Conservation (phyloP, 2,329 filamentous ascomycete species). For the Xylariaceae sp. region DNA sequence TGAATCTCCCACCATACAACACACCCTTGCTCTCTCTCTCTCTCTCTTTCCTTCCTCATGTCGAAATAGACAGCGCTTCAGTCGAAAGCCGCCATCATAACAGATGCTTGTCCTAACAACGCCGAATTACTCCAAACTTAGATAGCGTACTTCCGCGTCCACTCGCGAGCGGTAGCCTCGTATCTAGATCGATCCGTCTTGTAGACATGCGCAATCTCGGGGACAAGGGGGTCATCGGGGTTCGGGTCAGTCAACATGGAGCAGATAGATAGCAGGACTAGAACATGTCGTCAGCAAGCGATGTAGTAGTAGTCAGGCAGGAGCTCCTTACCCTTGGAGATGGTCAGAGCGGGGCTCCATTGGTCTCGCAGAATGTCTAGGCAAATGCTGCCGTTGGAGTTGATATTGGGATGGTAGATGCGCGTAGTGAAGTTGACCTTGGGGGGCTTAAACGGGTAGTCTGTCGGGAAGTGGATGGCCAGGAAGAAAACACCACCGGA, state of each 20-base stretch:
- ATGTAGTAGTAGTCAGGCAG: neutral
- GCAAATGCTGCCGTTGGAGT: conserved; percentile 99
- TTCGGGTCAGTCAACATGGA: conserved; percentile 99
- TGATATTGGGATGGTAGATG: conserved; percentile 99
- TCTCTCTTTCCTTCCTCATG: neutral
- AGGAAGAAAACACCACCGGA: conserved; percentile 99
- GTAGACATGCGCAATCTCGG: conserved; percentile 99
- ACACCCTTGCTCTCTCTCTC: neutral
- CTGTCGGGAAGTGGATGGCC: conserved; percentile 98
- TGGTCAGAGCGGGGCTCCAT: conserved; percentile 98
- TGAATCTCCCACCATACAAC: conserved; percentile 12
- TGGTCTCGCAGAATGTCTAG: conserved; percentile 98
- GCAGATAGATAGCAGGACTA: conserved; percentile 97
- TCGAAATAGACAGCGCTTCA: neutral
- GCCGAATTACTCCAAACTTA: conserved; percentile 49
- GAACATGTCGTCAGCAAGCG: conserved; percentile 6
- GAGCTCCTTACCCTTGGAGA: conserved; percentile 82
- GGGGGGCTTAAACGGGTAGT: conserved; percentile 99
- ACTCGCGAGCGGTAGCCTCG: conserved; percentile 95
- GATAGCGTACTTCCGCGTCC: conserved; percentile 99
- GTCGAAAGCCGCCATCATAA: neutral
- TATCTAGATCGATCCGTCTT: conserved; percentile 97
- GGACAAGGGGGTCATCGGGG: conserved; percentile 97
- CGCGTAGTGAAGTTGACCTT: conserved; percentile 99
- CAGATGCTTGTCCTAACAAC: neutral